Base-by-base conservation (phyloP, 495 filamentous ascomycete species). In the Collariella sp. region DNA sequence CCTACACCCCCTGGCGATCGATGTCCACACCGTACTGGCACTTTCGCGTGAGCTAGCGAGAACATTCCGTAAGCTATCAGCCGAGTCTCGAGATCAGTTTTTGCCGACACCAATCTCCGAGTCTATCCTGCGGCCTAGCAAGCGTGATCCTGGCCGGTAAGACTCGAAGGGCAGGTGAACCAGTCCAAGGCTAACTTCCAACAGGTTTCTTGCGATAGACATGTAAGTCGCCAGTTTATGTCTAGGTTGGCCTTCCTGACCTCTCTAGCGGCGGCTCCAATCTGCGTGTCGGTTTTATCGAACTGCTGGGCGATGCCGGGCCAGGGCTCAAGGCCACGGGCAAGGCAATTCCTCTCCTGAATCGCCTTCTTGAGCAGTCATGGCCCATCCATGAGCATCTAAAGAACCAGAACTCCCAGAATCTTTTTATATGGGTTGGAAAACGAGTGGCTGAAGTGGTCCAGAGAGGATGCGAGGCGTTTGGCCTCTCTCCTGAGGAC, bases 301-400 rank as follows among this genome's bases (percentile, higher is more conserved):
- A 91, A 55, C 68, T 90, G 41, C 60, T 83, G 12, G 81, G 83
- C 6, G 69, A 66, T 33, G 60, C 67, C 38, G 65, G 19, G 9
- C 11, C 39, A n/a, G 13, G 20, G 5, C 45, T 38, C 38, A 33
- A 18, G 29, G 46, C 45, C 33, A 36, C 53, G 9, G 36, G 22
- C 16, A 1, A 46, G n/a, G n/a, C 19, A 9, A 18, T 7, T 20
- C 26, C 15, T 38, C 55, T 18, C 46, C 38, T 62, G 31, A 50
- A 58, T n/a, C 59, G 83, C 34, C 78, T 79, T 0, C 68, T 87
- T 35, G 87, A 89, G 65, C 81, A 77, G 51, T 79, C 79, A 52
- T 94, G 88, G 88, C 83, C 83, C 1, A 91, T 94, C 45, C 79
- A 81, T 38, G 85, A 93, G 23, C 79, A 88, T 61, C 72, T 93